Conservation (phyloP, 345 rosid species). For the Salix purpurea region DNA sequence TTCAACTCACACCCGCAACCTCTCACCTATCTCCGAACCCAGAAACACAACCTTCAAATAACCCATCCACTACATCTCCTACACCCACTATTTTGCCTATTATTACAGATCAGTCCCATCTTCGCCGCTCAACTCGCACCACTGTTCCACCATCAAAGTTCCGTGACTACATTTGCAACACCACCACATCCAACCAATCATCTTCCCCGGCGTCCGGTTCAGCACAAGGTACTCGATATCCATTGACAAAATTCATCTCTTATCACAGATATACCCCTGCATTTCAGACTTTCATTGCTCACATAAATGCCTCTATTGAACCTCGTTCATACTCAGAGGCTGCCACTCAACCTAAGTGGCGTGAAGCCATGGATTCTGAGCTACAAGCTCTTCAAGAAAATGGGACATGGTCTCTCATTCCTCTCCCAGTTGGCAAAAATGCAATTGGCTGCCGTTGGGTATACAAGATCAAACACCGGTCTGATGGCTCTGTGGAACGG, state of each 20-base stretch:
- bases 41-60: too few relatives aligned
- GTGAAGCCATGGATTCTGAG: background rate
- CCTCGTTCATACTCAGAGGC: background rate
- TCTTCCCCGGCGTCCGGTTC: background rate
- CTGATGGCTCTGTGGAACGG: background rate
- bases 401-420: background rate
- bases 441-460: background rate
- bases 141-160: background rate
- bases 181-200: background rate
- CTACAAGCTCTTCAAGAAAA: background rate
- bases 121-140: too few relatives aligned
- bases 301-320: background rate
- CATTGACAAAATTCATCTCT: background rate
- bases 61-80: too few relatives aligned
- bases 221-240: background rate
- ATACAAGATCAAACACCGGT: background rate
- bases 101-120: too few relatives aligned
- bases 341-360: background rate
- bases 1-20: too few relatives aligned
- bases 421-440: background rate
- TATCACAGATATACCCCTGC: background rate
- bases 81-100: too few relatives aligned
- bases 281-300: background rate
- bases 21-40: too few relatives aligned
- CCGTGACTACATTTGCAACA: background rate